phyloP scores from a whole-genome alignment of 257 asterid species.

The Gynochthodes officinalis region DNA sequence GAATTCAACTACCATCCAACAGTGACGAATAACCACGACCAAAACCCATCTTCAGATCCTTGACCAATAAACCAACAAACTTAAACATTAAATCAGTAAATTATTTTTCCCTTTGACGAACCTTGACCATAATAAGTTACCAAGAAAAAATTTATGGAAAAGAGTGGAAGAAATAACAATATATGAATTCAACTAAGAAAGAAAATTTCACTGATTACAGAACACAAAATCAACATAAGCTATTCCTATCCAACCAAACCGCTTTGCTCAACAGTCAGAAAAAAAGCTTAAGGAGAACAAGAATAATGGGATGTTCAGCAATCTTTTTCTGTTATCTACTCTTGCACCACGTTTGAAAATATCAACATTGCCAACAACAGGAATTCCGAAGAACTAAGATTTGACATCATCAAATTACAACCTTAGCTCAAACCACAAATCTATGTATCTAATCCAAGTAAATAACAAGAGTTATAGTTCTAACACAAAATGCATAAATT shows the following conservation, averaged over 20 bases:
- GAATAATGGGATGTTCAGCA: too few relatives aligned
- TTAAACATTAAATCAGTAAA: slow-evolving; percentile 2
- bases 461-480: background rate
- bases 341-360: background rate
- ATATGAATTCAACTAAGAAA: background rate
- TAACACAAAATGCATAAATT: too few relatives aligned
- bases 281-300: background rate
- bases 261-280: background rate
- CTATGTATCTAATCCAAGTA: too few relatives aligned
- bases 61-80: background rate
- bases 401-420: background rate
- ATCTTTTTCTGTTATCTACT: background rate
- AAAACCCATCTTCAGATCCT: background rate
- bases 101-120: background rate
- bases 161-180: background rate
- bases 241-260: background rate
- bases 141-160: background rate
- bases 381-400: background rate
- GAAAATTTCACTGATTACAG: background rate
- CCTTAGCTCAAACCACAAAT: background rate
- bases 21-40: background rate
- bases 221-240: background rate
- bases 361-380: background rate
- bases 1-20: background rate
- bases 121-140: background rate